Percentiles rank a stretch among this genome's conserved stretches.
Conservation (phyloP, 2,329 filamentous ascomycete genomes). For the Nannizziopsis arthrosporioides region DNA sequence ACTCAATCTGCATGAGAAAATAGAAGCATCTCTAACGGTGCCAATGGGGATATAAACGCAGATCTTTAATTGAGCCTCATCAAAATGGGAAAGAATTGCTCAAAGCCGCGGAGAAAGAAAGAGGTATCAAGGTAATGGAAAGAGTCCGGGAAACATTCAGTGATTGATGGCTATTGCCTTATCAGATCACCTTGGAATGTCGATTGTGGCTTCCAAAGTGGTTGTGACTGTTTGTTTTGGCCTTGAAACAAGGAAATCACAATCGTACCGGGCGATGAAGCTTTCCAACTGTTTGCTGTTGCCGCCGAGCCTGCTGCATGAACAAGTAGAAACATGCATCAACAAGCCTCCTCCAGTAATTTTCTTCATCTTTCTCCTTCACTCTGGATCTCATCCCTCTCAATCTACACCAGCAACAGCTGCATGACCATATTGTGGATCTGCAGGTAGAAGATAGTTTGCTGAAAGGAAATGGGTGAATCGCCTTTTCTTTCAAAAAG, state of each 20-base stretch:
- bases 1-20: no score
- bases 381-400: neutral
- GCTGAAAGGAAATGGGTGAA: neutral
- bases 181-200: neutral
- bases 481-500: slow-evolving; percentile 1
- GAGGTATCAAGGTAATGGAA: no score
- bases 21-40: no score
- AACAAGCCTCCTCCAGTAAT: neutral
- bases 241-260: neutral
- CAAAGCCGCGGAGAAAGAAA: no score
- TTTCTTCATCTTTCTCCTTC: neutral
- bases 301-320: neutral
- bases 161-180: neutral
- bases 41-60: no score
- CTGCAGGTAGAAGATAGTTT: neutral
- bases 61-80: no score
- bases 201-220: neutral
- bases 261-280: neutral
- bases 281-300: neutral
- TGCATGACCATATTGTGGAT: neutral
- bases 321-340: neutral
- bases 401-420: neutral
- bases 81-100: no score
- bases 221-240: neutral
- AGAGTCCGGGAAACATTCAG: neutral